These are phyloP conservation scores for Trifolium subterraneum DNA, from an alignment of 306 rosid species.

Conservation along the genomic window DNA sequence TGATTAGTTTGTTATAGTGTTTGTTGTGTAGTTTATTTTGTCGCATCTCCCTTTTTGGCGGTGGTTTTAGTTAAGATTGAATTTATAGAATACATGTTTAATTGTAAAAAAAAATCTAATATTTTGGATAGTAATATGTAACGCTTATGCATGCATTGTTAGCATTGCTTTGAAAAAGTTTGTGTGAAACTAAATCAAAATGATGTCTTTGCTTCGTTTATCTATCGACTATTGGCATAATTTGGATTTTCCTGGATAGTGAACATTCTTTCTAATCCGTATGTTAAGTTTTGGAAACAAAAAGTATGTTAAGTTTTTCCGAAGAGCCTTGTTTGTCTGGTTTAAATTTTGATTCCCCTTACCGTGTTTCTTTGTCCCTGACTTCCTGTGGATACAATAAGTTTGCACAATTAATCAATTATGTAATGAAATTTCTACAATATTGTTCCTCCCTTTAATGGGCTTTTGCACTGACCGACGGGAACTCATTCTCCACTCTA, in stretches of 20 bases:
- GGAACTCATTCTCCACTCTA: neutral
- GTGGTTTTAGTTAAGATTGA: neutral
- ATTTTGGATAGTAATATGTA: neutral
- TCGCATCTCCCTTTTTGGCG: neutral
- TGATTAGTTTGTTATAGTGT: neutral
- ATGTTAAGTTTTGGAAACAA: neutral
- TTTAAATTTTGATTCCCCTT: neutral
- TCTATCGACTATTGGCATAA: neutral
- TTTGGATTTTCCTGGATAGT: neutral
- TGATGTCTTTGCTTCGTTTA: neutral
- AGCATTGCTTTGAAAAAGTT: neutral
- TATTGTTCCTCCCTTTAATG: neutral
- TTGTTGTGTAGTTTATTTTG: neutral
- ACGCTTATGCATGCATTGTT: neutral
- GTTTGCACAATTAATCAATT: neutral
- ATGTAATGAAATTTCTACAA: neutral
- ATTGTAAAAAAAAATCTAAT: neutral
- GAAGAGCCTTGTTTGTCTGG: neutral
- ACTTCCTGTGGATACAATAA: neutral
- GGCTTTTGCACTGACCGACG: neutral
- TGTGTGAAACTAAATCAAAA: neutral
- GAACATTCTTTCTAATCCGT: neutral
- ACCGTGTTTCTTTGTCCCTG: neutral
- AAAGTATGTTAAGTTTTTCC: neutral
- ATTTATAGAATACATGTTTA: conserved; percentile 3